These are phyloP conservation scores for Lycium barbarum DNA, from an alignment of 257 asterid species.

Conservation along the genomic window DNA sequence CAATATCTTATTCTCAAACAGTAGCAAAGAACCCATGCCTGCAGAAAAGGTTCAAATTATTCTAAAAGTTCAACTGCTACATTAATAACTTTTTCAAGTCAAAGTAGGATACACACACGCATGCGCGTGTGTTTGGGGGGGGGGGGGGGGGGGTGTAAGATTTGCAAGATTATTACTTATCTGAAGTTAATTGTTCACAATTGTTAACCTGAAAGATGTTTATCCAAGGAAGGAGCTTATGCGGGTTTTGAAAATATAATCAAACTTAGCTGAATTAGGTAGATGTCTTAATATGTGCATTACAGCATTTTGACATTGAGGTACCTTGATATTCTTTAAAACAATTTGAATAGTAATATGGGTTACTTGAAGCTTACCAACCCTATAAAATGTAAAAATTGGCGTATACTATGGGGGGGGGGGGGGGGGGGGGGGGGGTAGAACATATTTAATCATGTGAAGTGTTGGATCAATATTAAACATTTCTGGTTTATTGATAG, in stretches of 20 bases:
- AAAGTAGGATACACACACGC: no score
- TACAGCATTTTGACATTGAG: neutral
- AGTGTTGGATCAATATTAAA: neutral
- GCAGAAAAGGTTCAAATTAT: neutral
- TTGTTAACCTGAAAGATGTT: neutral
- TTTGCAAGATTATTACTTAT: neutral
- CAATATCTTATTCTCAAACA: neutral
- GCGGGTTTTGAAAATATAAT: neutral
- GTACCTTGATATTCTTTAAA: neutral
- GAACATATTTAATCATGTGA: no score
- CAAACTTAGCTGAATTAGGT: neutral
- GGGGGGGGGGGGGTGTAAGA: neutral
- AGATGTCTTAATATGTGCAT: neutral
- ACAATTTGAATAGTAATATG: neutral
- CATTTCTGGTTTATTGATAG: neutral
- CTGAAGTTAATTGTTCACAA: neutral
- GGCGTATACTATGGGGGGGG: no score
- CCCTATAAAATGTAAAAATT: neutral
- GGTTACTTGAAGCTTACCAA: neutral
- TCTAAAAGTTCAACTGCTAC: neutral
- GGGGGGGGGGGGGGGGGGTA: neutral
- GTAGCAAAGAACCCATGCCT: neutral
- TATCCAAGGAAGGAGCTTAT: neutral
- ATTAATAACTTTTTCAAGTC: neutral
- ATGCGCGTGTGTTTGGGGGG: neutral